Conservation (phyloP, 2,329 filamentous ascomycete species). For the Hymenoscyphus salicellus region DNA sequence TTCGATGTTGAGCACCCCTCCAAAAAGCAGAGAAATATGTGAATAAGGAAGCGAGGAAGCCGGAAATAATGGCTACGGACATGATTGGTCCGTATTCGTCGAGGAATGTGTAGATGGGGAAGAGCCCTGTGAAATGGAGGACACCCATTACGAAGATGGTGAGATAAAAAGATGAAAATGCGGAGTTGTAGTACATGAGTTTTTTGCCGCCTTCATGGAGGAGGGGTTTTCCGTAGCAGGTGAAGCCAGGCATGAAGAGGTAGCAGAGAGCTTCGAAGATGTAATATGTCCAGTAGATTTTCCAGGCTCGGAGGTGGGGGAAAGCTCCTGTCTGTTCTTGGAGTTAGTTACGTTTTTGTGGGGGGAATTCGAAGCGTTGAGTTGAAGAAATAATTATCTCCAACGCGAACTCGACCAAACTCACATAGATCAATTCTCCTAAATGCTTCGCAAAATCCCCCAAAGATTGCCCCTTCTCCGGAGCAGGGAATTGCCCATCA, state of each 20-base stretch:
- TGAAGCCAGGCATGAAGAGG: constrained; percentile 81
- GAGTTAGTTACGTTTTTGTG: not conserved
- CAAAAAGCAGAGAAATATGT: constrained; percentile 82
- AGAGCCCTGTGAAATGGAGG: constrained; percentile 79
- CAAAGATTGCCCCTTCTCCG: constrained; percentile 62
- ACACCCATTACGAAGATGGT: constrained; percentile 69
- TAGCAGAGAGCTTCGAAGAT: constrained; percentile 81
- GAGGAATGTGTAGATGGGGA: constrained; percentile 86
- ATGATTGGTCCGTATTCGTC: constrained; percentile 94
- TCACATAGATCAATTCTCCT: constrained; percentile 47
- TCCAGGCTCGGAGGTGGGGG: constrained; percentile 78
- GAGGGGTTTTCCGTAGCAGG: constrained; percentile 82
- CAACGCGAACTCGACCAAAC: not conserved
- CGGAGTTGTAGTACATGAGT: constrained; percentile 92
- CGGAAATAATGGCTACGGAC: constrained; percentile 90
- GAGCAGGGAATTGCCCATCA: constrained; percentile 73
- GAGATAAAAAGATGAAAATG: constrained; percentile 79
- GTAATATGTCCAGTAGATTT: constrained; percentile 93
- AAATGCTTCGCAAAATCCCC: constrained; percentile 72
- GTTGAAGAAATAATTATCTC: not conserved
- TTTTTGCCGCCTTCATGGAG: constrained; percentile 79
- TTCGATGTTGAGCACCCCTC: constrained; percentile 82
- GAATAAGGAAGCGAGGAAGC: constrained; percentile 76
- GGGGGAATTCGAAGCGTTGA: too few species aligned
- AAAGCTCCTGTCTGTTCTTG: constrained; percentile 75